phyloP scores from a whole-genome alignment of 148 eudicot species.

The Chenopodium quinoa region DNA sequence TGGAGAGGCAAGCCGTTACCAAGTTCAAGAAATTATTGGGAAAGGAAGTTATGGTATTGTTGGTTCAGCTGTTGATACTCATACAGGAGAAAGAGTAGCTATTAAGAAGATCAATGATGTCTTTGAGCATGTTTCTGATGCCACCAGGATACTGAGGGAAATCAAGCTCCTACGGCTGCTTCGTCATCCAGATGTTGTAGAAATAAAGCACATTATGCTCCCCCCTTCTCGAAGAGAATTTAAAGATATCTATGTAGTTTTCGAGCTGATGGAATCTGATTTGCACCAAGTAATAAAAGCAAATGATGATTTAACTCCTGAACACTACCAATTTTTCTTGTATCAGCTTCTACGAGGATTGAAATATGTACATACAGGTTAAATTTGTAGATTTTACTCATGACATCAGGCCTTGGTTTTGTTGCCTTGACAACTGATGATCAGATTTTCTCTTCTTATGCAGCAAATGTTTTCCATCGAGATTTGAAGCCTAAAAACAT shows the following conservation, averaged over 20 bases:
- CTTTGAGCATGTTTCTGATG: constrained; percentile 98
- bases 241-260: constrained; percentile 85
- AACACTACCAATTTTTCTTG: constrained; percentile 86
- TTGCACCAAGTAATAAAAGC: constrained; percentile 94
- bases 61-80: constrained; percentile 82
- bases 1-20: constrained; percentile 87
- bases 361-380: constrained; percentile 90
- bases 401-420: constrained; percentile 1
- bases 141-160: constrained; percentile 92
- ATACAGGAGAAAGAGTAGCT: constrained; percentile 85
- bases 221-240: constrained; percentile 97
- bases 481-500: constrained; percentile 93
- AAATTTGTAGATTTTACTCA: neutral
- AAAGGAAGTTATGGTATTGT: constrained; percentile 99
- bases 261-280: constrained; percentile 98
- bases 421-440: constrained; percentile 4
- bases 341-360: constrained; percentile 93
- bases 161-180: constrained; percentile 91
- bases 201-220: constrained; percentile 91
- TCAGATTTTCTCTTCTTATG: constrained; percentile 18
- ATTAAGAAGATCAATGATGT: constrained; percentile 95
- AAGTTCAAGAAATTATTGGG: constrained; percentile 88
- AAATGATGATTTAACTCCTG: constrained; percentile 84
- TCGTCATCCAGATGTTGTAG: constrained; percentile 88
- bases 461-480: constrained; percentile 93